phyloP scores from a whole-genome alignment of 345 rosid genomes.

The Eutrema japonicum region DNA sequence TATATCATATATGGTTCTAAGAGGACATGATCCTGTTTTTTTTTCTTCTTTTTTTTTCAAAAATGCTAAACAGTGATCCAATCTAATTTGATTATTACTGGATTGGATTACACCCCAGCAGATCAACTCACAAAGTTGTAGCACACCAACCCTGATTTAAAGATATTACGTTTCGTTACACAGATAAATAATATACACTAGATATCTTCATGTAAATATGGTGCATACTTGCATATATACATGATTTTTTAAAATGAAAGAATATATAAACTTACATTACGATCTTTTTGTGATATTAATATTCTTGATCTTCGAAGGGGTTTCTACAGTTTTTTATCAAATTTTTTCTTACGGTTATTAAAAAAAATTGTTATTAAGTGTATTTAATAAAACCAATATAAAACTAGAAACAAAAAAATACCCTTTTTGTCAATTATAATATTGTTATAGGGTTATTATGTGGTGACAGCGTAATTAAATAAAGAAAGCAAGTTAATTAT shows the following conservation, averaged over 20 bases:
- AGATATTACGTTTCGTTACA: not conserved
- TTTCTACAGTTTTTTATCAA: not conserved
- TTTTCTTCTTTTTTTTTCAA: not conserved
- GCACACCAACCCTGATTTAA: not conserved
- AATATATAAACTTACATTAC: not conserved
- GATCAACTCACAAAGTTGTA: slow-evolving; percentile 8
- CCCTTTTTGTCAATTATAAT: slow-evolving; percentile 3
- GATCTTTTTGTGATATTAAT: not conserved
- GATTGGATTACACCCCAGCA: slow-evolving; percentile 7
- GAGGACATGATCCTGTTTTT: not conserved
- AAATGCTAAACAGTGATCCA: not conserved
- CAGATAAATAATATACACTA: no score
- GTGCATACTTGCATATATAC: no score
- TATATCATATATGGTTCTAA: not conserved
- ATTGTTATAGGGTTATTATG: slow-evolving; percentile 9
- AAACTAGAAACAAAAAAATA: slow-evolving; percentile 4
- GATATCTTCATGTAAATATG: no score
- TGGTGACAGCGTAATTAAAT: not conserved
- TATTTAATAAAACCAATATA: not conserved
- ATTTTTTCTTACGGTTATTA: not conserved
- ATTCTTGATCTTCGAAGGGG: not conserved
- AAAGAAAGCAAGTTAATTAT: slow-evolving; percentile 19
- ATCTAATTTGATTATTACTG: slow-evolving; percentile 9
- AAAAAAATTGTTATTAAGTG: not conserved
- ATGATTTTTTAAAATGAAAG: not conserved